Base-by-base conservation (phyloP, 306 rosid genomes). In the Corylus avellana region DNA sequence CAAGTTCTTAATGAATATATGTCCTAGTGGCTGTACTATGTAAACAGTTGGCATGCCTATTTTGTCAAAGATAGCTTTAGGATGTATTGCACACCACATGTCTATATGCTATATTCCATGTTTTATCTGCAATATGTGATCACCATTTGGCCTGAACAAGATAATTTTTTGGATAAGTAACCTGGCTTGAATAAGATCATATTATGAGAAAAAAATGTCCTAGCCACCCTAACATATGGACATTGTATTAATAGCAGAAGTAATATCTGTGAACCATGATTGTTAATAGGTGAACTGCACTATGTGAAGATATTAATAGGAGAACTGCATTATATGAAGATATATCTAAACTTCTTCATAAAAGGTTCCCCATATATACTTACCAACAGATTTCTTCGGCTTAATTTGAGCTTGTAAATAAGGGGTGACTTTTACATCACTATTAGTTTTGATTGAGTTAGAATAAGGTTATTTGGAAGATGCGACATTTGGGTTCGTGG, bases 61-160 rank as follows among this genome's bases (percentile, higher is more conserved):
- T 66, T 47, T 66, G n/a, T 39, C 71, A 29, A 56, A 29, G 69
- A 32, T 62, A 62, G 69, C 44, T 62, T 62, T 62, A 62, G 69
- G 69, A 62, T 29, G n/a, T 29, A 27, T 13, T 27, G 67, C 14
- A 61, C 44, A 35, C 47, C 48, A 7, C 0, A 56, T n/a, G 7
- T 66, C 49, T 66, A 8, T 66, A 66, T 16, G 25, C 13, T 27
- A 62, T 37, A 32, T 12, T 61, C 68, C 18, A 61, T 62, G 44
- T 35, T 14, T 64, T 16, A 64, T 64, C 70, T 35, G 70, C 46
- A 17, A 62, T 32, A 62, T 29, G 68, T 32, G n/a, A 62, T 62
- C 9, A 29, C 17, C 42, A 62, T 62, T 62, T 62, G 69, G 44
- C 69, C 29, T 29, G 44, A 62, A 32, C 29, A 62, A 29, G 69